Conservation (phyloP, 1,284 basidiomycete species). For the Puccinia triticina region DNA sequence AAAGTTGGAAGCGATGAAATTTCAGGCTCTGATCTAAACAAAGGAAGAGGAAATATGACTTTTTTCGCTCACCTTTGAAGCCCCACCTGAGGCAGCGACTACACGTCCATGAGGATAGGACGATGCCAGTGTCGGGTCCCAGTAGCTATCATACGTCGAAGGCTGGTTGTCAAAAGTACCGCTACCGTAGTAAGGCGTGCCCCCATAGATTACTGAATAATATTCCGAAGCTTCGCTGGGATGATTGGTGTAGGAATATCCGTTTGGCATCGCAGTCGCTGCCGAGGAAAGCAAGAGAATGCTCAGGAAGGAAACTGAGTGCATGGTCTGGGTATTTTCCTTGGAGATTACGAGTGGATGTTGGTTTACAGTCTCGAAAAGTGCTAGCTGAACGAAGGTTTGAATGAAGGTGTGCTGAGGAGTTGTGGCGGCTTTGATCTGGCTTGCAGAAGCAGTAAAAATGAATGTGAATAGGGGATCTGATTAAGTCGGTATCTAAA, state of each 20-base stretch:
- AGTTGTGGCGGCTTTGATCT: not conserved
- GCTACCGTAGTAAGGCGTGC: not conserved
- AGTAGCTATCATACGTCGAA: not conserved
- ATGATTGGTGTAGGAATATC: not conserved
- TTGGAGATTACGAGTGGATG: not conserved
- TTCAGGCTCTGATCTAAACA: not conserved
- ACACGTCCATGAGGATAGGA: not conserved
- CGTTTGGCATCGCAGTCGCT: not conserved
- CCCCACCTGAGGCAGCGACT: not conserved
- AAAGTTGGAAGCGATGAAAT: not conserved
- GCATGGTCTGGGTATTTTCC: not conserved
- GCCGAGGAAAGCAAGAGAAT: not conserved
- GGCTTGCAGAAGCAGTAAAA: not conserved
- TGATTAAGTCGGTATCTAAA: too few species aligned
- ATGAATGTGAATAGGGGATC: not conserved
- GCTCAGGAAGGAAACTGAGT: not conserved
- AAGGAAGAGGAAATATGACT: not conserved
- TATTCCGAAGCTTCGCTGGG: not conserved
- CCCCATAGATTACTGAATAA: not conserved
- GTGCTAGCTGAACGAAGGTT: not conserved
- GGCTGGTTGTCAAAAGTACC: not conserved
- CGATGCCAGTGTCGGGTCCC: not conserved
- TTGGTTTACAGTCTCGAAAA: not conserved
- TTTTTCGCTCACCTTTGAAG: not conserved
- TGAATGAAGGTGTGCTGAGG: not conserved